phyloP scores from a whole-genome alignment of 129 eudicot genomes.

The Calendula officinalis region DNA sequence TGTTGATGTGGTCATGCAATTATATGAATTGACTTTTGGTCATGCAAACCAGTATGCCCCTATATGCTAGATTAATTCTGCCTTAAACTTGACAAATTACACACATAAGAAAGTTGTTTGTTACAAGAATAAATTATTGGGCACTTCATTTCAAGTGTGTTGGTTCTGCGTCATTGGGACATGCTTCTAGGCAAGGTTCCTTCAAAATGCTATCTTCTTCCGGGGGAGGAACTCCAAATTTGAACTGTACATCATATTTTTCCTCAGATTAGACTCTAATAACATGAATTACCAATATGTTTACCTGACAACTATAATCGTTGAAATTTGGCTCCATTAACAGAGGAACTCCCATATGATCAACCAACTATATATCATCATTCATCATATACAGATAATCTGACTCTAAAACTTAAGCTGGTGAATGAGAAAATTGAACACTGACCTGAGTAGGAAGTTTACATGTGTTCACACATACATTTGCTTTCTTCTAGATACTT shows the following conservation, averaged over 20 bases:
- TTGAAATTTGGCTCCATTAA: slow-evolving; percentile 92
- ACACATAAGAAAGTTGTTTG: not conserved
- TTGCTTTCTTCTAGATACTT: slow-evolving; percentile 94
- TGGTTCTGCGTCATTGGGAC: slow-evolving; percentile 59
- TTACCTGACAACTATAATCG: slow-evolving; percentile 93
- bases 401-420: slow-evolving; percentile 4
- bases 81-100: not conserved
- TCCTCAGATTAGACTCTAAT: not conserved
- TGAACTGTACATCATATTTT: slow-evolving; percentile 49
- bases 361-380: slow-evolving; percentile 23
- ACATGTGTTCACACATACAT: slow-evolving; percentile 90
- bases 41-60: no score
- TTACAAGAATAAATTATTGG: slow-evolving; percentile 36
- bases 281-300: not conserved
- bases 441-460: slow-evolving; percentile 95
- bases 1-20: no score
- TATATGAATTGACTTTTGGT: no score
- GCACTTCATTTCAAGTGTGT: slow-evolving; percentile 40
- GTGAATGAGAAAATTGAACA: not conserved
- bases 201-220: slow-evolving; percentile 63
- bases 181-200: slow-evolving; percentile 74
- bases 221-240: slow-evolving; percentile 68
- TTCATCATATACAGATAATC: not conserved
- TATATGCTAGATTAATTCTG: no score
- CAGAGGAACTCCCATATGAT: slow-evolving; percentile 88